A percentile compares a stretch with the other conserved stretches of the same genome.
phyloP scores from a whole-genome alignment of 768 basidiomycete genomes.

The Multifurca ochricompacta region DNA sequence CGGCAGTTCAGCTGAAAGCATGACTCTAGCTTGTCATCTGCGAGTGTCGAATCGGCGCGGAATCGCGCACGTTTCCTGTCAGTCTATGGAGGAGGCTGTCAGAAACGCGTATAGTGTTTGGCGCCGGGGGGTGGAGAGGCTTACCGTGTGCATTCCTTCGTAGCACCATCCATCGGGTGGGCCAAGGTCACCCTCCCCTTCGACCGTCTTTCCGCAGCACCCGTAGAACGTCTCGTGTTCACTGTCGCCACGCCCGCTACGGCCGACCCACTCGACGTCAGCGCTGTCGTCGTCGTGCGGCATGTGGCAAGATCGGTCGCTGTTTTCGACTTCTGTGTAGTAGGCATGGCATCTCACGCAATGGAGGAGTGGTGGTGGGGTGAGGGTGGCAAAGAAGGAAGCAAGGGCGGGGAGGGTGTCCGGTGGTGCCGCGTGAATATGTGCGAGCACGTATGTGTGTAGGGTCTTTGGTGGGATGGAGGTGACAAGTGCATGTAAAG shows the following conservation, averaged over 20 bases:
- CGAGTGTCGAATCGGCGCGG: constrained; percentile 61
- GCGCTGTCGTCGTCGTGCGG: constrained; percentile 79
- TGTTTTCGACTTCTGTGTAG: constrained; percentile 67
- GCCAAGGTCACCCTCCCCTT: constrained; percentile 73
- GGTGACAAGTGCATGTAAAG: constrained; percentile 45
- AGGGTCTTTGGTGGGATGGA: constrained; percentile 61
- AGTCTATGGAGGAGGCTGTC: constrained; percentile 34
- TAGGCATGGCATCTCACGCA: constrained; percentile 68
- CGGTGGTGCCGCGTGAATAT: constrained; percentile 34
- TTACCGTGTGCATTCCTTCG: constrained; percentile 70
- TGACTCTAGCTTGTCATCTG: constrained; percentile 59
- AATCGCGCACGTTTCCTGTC: constrained; percentile 72
- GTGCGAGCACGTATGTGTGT: constrained; percentile 51
- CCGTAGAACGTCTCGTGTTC: constrained; percentile 54
- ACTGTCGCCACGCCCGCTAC: constrained; percentile 26
- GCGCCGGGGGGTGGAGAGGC: constrained; percentile 23
- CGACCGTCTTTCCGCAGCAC: constrained; percentile 65
- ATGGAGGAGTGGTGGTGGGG: constrained; percentile 61
- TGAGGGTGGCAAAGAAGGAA: constrained; percentile 52
- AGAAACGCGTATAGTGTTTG: neutral
- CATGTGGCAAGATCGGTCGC: constrained; percentile 59
- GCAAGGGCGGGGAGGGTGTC: constrained; percentile 41
- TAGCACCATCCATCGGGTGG: constrained; percentile 87
- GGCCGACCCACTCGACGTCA: constrained; percentile 53
- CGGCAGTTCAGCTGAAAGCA: constrained; percentile 53